Conservation (phyloP, 257 asterid species). For the Penstemon newberryi region DNA sequence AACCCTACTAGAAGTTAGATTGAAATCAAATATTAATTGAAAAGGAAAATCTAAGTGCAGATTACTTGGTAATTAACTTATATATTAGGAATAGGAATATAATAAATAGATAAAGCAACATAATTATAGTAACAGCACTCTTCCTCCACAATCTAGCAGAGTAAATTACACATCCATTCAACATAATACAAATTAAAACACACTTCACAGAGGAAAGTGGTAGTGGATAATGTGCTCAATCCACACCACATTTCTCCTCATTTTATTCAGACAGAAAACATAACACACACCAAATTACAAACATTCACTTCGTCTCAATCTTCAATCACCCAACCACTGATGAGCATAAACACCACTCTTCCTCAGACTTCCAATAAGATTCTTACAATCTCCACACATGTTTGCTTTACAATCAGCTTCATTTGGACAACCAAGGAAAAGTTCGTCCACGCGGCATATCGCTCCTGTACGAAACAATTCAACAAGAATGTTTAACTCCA, state of each 20-base stretch:
- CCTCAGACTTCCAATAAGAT: constrained; percentile 53
- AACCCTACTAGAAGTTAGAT: too few species aligned
- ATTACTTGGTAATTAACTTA: too few species aligned
- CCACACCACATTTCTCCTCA: constrained; percentile 28
- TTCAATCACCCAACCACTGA: constrained; percentile 57
- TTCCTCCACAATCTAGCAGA: too few species aligned
- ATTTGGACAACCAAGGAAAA: constrained; percentile 63
- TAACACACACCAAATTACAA: background rate
- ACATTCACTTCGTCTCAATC: background rate
- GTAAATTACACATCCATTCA: too few species aligned
- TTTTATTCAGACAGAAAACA: constrained; percentile 25
- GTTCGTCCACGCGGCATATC: constrained; percentile 60
- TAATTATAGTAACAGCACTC: too few species aligned
- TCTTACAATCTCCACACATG: constrained; percentile 48
- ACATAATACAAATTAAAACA: background rate
- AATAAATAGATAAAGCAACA: too few species aligned
- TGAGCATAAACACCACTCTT: constrained; percentile 72
- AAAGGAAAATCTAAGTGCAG: too few species aligned
- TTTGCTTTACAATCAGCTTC: constrained; percentile 33
- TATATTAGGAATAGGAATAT: too few species aligned
- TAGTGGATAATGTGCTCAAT: constrained; percentile 5
- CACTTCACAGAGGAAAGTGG: constrained; percentile 21
- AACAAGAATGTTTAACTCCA: constrained; percentile 52
- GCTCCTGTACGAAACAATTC: constrained; percentile 62
- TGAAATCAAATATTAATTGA: too few species aligned